phyloP scores from a whole-genome alignment of 768 basidiomycete genomes.

The Leccinum subtestaceum region DNA sequence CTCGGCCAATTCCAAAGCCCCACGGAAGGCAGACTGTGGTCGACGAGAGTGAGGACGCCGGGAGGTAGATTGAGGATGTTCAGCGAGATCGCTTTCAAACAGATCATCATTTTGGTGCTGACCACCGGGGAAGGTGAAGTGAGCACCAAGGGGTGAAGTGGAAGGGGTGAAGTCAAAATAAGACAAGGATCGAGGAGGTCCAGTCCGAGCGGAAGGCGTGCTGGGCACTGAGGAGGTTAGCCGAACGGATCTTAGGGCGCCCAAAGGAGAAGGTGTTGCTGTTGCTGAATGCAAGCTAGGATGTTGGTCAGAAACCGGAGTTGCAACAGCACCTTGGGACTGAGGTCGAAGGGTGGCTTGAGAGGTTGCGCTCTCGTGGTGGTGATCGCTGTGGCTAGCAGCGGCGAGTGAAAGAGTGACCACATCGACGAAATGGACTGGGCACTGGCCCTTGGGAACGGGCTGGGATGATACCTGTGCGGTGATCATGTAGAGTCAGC shows the following conservation, averaged over 20 bases:
- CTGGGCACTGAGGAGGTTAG: constrained; percentile 15
- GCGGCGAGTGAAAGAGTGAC: constrained; percentile 6
- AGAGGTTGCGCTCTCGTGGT: background rate
- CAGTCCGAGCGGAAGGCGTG: constrained; percentile 66
- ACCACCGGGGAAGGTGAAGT: constrained; percentile 23
- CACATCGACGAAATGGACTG: constrained; percentile 9
- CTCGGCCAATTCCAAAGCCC: constrained; percentile 51
- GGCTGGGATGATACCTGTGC: background rate
- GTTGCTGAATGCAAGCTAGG: constrained; percentile 16
- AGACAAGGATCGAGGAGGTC: constrained; percentile 71
- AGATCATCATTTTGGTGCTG: constrained; percentile 26
- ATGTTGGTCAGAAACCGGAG: constrained; percentile 8
- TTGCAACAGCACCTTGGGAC: background rate
- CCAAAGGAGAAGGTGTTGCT: constrained; percentile 10
- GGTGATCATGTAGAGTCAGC: constrained; percentile 9
- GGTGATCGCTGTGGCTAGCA: background rate
- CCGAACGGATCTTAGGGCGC: constrained; percentile 4
- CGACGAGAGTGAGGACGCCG: constrained; percentile 16
- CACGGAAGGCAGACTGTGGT: constrained; percentile 52
- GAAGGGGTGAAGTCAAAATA: constrained; percentile 54
- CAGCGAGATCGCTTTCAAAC: constrained; percentile 33
- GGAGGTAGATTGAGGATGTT: constrained; percentile 35
- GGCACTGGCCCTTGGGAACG: background rate
- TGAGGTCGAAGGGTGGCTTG: background rate
- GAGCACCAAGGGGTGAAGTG: constrained; percentile 36